Evolutionary conservation across 768 basidiomycete species (phyloP), one percentile per base, ranked within the genome.

Genomic region (Royoungia palumana): DNA sequence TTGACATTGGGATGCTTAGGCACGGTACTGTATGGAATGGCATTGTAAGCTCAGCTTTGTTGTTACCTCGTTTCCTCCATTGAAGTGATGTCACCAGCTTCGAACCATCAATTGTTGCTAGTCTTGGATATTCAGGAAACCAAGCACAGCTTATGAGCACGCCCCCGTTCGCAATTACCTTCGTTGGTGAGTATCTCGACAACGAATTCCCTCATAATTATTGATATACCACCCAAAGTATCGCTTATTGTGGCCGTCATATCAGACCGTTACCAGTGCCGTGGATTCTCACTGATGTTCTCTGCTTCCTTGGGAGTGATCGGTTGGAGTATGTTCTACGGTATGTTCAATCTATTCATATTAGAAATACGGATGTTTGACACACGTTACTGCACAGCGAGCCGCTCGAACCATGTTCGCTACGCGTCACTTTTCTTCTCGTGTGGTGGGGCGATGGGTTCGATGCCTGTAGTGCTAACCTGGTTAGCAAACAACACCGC

Each of bases 71-170:
- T 35, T 72, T 27, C 20, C 76, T 1, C 69, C 72, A 41, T 70
- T 44, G 21, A 75, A 13, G 71, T 76, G 7, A 7, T 48, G 47
- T 56, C 71, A 55, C 49, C 36, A 80, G 86, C 59, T 89, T 90
- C 67, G 70, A 80, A 7, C 87, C 88, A 14, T 81, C 83, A 11
- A 86, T 90, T 65, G 79, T 89, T 4, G 69, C 77, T 24, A 70
- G 72, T 8, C 73, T 85, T 1, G 83, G 83, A n/a, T 83, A 76
- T 61, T 74, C 74, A 3, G 72, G 75, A 0, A 69, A 76, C 32
- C 63, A 71, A 22, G 77, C 80, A 4, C 82, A 86, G 55, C 69
- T 87, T 2, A 80, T 82, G 73, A 81, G 76, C 20, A 83, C 85
- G 2, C 72, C 72, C 11, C 80, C 80, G 6, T 82, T 75, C 44